These are phyloP conservation scores for Boletus rubescentipes DNA, from an alignment of 768 basidiomycete species.

Conservation along the genomic window DNA sequence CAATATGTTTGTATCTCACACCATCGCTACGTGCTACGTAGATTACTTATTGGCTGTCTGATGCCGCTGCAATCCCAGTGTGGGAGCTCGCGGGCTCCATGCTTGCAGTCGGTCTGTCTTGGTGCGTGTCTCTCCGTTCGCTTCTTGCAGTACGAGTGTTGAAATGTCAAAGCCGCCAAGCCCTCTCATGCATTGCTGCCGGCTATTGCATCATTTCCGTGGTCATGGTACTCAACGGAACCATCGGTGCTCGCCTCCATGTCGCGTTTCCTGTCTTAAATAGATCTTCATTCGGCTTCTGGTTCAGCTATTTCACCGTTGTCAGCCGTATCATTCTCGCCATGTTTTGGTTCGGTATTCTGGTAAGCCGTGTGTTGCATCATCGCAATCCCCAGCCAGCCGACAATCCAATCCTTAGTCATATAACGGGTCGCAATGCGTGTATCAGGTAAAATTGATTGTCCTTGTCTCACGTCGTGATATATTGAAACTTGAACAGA, in stretches of 20 bases:
- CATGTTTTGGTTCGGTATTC: slow-evolving; percentile 84
- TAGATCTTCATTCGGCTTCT: slow-evolving; percentile 86
- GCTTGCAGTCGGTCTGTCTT: slow-evolving; percentile 74
- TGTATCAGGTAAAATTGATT: slow-evolving; percentile 52
- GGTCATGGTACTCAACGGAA: slow-evolving; percentile 78
- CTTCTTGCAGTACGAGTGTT: not conserved
- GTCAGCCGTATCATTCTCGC: slow-evolving; percentile 73
- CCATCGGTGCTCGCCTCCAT: slow-evolving; percentile 76
- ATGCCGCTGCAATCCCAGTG: slow-evolving; percentile 21
- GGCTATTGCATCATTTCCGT: slow-evolving; percentile 73
- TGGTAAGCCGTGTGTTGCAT: slow-evolving; percentile 36
- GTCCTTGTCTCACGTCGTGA: not conserved
- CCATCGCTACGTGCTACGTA: not conserved
- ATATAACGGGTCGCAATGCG: slow-evolving; percentile 64
- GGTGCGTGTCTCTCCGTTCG: slow-evolving; percentile 37
- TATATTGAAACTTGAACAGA: slow-evolving; percentile 29
- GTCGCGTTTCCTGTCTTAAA: slow-evolving; percentile 75
- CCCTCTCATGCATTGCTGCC: slow-evolving; percentile 64
- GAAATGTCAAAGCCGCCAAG: slow-evolving; percentile 54
- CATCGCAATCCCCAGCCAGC: not conserved
- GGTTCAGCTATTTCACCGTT: slow-evolving; percentile 86
- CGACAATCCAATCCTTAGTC: slow-evolving; percentile 34
- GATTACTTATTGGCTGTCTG: slow-evolving; percentile 30
- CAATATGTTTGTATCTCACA: slow-evolving; percentile 14
- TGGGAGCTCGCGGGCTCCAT: slow-evolving; percentile 62